phyloP scores from a whole-genome alignment of 345 rosid genomes.

The Hypericum androsaemum region DNA sequence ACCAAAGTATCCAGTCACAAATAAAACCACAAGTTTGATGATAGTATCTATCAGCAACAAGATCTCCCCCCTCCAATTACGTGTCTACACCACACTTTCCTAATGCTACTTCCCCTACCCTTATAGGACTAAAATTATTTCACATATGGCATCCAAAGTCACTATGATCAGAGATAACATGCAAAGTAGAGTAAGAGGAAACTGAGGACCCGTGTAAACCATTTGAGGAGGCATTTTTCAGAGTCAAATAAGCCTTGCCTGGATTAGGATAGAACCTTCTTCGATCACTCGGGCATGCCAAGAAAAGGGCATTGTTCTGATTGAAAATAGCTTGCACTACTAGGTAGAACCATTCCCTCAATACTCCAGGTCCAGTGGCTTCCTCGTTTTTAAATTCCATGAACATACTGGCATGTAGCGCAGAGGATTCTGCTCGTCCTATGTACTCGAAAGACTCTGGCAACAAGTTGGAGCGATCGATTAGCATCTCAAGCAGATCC shows the following conservation, averaged over 20 bases:
- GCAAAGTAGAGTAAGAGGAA: neutral
- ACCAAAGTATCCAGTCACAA: too few relatives aligned
- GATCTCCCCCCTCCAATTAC: too few relatives aligned
- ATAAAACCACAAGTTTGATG: too few relatives aligned
- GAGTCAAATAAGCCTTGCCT: slow-evolving; percentile 32
- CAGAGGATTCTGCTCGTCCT: slow-evolving; percentile 42
- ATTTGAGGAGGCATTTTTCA: slow-evolving; percentile 2
- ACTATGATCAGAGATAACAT: neutral
- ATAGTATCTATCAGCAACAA: too few relatives aligned
- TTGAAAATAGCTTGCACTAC: slow-evolving; percentile 73
- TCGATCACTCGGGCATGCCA: slow-evolving; percentile 66
- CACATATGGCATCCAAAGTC: too few relatives aligned
- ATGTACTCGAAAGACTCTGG: slow-evolving; percentile 84
- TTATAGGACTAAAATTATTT: too few relatives aligned
- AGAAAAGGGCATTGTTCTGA: slow-evolving; percentile 63
- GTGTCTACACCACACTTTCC: too few relatives aligned
- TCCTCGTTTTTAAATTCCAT: slow-evolving; percentile 96
- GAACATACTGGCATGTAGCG: slow-evolving; percentile 62
- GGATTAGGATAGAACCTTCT: slow-evolving; percentile 93
- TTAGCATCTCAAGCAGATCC: slow-evolving; percentile 92
- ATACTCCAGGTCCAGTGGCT: slow-evolving; percentile 96
- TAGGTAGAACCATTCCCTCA: slow-evolving; percentile 86
- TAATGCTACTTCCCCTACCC: too few relatives aligned
- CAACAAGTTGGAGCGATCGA: slow-evolving; percentile 79
- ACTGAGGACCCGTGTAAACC: neutral